Conservation (phyloP, 1,284 basidiomycete species). For the Pseudozyma tsukubaensis region DNA sequence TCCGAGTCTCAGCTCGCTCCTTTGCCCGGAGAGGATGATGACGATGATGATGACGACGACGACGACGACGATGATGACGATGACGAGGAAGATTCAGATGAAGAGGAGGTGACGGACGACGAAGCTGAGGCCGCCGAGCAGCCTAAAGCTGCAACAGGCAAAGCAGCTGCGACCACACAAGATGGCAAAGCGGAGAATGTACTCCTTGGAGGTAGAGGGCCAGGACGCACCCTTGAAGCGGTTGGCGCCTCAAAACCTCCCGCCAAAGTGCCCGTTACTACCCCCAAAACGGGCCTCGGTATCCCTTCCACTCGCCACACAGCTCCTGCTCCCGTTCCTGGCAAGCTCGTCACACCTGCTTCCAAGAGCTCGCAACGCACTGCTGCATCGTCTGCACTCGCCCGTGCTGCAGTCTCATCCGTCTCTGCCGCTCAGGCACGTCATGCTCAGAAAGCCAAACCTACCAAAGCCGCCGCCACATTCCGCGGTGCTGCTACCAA, state of each 20-base stretch:
- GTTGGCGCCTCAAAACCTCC: constrained; percentile 38
- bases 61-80: constrained; percentile 51
- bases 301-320: constrained; percentile 41
- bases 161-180: constrained; percentile 7
- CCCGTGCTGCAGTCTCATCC: constrained; percentile 45
- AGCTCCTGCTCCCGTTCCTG: constrained; percentile 27
- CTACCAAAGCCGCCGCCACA: constrained; percentile 38
- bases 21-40: constrained; percentile 71
- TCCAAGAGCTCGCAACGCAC: constrained; percentile 36
- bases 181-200: constrained; percentile 13
- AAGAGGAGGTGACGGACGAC: constrained; percentile 67
- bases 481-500: constrained; percentile 40
- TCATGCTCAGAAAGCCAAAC: constrained; percentile 28
- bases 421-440: constrained; percentile 39
- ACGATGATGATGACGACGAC: constrained; percentile 69
- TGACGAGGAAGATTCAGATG: constrained; percentile 59
- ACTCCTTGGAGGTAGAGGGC: constrained; percentile 22
- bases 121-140: constrained; percentile 12
- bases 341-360: constrained; percentile 39
- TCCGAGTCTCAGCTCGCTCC: constrained; percentile 90
- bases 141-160: not conserved
- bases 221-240: constrained; percentile 14
- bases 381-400: constrained; percentile 49
- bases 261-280: constrained; percentile 44
- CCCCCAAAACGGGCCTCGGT: constrained; percentile 32